Base-by-base conservation (phyloP, 148 eudicot species). In the Chenopodium suecicum region DNA sequence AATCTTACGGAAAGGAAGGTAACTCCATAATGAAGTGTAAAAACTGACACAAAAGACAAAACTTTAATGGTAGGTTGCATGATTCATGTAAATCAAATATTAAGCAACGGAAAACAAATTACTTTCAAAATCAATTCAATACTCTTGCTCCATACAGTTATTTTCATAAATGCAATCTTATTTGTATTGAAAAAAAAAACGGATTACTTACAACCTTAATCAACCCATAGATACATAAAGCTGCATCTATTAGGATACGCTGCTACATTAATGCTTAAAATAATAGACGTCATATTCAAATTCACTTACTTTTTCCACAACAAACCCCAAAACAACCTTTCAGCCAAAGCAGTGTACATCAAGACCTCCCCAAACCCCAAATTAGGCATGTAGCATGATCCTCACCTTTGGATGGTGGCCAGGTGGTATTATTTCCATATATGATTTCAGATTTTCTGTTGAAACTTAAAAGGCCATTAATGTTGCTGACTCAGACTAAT, bases 161-260 rank as follows among this genome's bases (percentile, higher is more conserved):
- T 64, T 60, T 25, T 82, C 78, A 77, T 84, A 76, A 85, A 82
- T 85, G 84, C 80, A 80, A 9, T 74, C 75, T 80, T 29, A 65
- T 60, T 62, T 74, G 20, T 31, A 77, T 73, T 80, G 41, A 34
- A 41, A 41, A 41, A 41, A 41, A 41, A 41, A 37, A n/a, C 23
- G 34, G 52, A 23, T 79, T 27, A 73, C 74, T 81, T 78, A 23
- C 41, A 10, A 20, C 46, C 72, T 73, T 41, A 73, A 78, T 69
- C 78, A 65, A 58, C 81, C 84, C 47, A 77, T 73, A 70, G 41
- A 71, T 65, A 58, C 34, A 71, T 23, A 41, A 78, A 48, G 17
- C 17, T 29, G 64, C 47, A 73, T 80, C 74, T 68, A 66, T 56
- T 78, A 46, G 32, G 74, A 81, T 81, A 77, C 32, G 60, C 29